phyloP scores from a whole-genome alignment of 805 yeast species.

The Kluyveromyces nonfermentans region DNA sequence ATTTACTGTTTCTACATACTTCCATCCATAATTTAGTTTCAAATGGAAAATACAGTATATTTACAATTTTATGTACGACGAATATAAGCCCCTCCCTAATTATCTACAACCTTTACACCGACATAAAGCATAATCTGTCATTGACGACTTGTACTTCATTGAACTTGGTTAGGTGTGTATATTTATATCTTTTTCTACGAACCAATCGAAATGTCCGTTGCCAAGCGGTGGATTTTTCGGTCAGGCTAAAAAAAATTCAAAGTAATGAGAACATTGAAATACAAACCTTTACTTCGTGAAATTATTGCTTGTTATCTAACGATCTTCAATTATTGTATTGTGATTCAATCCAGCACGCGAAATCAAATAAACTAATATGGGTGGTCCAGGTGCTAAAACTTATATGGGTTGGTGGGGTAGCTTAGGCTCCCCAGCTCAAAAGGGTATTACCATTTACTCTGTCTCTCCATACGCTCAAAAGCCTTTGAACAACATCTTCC shows the following conservation, averaged over 20 bases:
- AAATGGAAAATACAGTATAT: neutral
- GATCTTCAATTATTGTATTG: too few relatives aligned
- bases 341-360: neutral
- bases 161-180: too few relatives aligned
- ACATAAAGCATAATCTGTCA: too few relatives aligned
- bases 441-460: conserved; percentile 77
- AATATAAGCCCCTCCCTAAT: neutral
- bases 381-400: conserved; percentile 62
- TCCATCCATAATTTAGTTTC: neutral
- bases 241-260: neutral
- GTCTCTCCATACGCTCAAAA: conserved; percentile 90
- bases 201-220: neutral
- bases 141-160: too few relatives aligned
- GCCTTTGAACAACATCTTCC: conserved; percentile 79
- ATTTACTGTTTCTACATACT: too few relatives aligned
- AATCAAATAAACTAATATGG: conserved; percentile 35
- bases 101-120: too few relatives aligned
- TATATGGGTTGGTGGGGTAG: conserved; percentile 98
- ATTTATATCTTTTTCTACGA: conserved; percentile 1
- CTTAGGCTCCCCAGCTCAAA: conserved; percentile 80
- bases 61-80: neutral
- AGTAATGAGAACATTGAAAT: too few relatives aligned
- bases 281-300: too few relatives aligned
- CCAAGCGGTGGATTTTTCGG: neutral
- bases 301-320: too few relatives aligned